Evolutionary conservation across 2,329 filamentous ascomycete species (phyloP).

Genomic region (Pseudogymnoascus sp.): DNA sequence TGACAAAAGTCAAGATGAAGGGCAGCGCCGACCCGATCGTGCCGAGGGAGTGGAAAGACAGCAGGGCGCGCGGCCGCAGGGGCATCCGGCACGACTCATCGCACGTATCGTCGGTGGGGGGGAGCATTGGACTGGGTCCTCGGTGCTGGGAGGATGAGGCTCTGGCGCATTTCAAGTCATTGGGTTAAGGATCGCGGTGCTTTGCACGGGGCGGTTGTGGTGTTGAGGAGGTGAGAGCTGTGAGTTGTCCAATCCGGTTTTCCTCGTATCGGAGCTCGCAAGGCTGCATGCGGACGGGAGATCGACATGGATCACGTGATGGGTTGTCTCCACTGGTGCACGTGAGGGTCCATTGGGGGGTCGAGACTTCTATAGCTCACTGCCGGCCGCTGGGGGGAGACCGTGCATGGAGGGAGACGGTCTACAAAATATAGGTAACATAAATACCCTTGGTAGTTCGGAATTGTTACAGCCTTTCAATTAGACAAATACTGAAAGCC

Average conservation of each 20-base stretch:
- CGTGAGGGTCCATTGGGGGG: neutral
- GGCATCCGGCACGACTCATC: constrained; percentile 9
- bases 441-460: neutral
- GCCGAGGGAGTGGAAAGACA: neutral
- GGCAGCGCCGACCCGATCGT: constrained; percentile 38
- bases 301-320: neutral
- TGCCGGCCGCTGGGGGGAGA: neutral
- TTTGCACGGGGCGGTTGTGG: neutral
- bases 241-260: neutral
- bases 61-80: neutral
- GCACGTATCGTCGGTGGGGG: constrained; percentile 23
- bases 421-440: neutral
- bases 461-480: neutral
- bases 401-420: neutral
- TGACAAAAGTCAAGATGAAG: constrained; percentile 61
- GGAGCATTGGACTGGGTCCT: constrained; percentile 23
- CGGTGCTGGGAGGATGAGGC: constrained; percentile 9
- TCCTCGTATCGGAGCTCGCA: neutral
- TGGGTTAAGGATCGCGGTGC: neutral
- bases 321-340: neutral
- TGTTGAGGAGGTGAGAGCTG: neutral
- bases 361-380: neutral
- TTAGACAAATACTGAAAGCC: neutral
- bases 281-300: constrained; percentile 8
- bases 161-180: constrained; percentile 1